Base-by-base conservation (phyloP, 2,329 filamentous ascomycete species). In the Trichoderma asperellum region DNA sequence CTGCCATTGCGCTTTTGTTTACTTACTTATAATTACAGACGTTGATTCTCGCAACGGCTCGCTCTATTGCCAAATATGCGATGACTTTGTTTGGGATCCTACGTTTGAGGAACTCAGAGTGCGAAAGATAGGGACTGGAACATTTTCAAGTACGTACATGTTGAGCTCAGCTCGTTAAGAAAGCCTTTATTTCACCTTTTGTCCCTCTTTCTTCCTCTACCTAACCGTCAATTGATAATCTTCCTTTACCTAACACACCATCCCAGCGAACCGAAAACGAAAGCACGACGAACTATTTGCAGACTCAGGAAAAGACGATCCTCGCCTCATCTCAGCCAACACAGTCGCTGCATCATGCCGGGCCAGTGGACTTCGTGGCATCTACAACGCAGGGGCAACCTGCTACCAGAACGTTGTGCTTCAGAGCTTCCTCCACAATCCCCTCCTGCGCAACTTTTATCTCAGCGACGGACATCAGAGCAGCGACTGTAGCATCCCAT, bases 381-480 rank as follows among this genome's bases (percentile, higher is more conserved):
- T 99, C 71, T 97, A 97, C 81, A 99, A 98, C 77, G 95, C 97
- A 78, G 96, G 95, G n/a, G 94, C 96, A 70, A 98, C 96, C 12
- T 99, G 95, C 83, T 99, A 97, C 81, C 95, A 98, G 86, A 97
- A 96, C 75, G 95, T 97, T 35, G 94, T 98, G 59, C 85, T 99
- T 18, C 96, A 98, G 79, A 94, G 92, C 68, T 89, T 99, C 74
- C 87, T 98, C 67, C 95, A 97, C 82, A 97, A 98, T 77, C 95
- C 95, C 0, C 86, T 97, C 56, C 87, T 99, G 35, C 90, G 93
- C 70, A 94, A 95, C 74, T 98, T 93, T 80, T 98, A 97, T 79
- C 89, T 99, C 6, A 91, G 92, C 52, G 94, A 97, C 77, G 93
- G 94, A 0, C 95, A 99, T 79, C 90, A 91, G 75, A 90, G 89